Evolutionary conservation across 306 rosid genomes (phyloP).

Genomic region (Ziziphus jujuba): DNA sequence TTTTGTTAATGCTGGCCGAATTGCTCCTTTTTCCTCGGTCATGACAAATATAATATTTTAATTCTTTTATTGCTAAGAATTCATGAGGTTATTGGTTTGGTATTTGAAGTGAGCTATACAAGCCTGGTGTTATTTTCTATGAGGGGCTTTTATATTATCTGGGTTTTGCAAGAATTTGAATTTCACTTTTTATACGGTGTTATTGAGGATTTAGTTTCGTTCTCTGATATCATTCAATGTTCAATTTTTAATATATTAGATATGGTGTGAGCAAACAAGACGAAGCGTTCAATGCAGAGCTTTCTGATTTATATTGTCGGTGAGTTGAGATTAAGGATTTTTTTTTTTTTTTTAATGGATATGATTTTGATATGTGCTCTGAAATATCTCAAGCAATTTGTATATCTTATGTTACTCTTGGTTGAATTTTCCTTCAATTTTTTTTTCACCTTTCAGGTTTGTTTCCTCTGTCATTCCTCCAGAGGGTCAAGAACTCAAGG

Average conservation of each 20-base stretch:
- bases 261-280: slow-evolving; percentile 89
- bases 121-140: no score
- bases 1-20: no score
- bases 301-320: slow-evolving; percentile 70
- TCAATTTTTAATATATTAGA: slow-evolving; percentile 34
- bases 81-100: no score
- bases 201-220: neutral
- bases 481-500: slow-evolving; percentile 76
- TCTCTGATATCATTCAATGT: neutral
- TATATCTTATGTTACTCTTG: neutral
- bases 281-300: slow-evolving; percentile 86
- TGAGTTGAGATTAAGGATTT: slow-evolving; percentile 31
- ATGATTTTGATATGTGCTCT: neutral
- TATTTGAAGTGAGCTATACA: no score
- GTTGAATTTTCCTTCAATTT: neutral
- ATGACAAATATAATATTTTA: no score
- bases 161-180: no score
- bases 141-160: no score
- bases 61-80: no score
- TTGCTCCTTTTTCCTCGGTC: no score
- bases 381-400: neutral
- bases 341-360: neutral
- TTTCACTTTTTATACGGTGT: no score
- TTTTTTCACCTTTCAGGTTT: slow-evolving; percentile 41
- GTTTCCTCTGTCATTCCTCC: slow-evolving; percentile 83